Evolutionary conservation across 768 basidiomycete species (phyloP), one percentile per base, ranked within the genome.

Genomic region (Suillus sp.): DNA sequence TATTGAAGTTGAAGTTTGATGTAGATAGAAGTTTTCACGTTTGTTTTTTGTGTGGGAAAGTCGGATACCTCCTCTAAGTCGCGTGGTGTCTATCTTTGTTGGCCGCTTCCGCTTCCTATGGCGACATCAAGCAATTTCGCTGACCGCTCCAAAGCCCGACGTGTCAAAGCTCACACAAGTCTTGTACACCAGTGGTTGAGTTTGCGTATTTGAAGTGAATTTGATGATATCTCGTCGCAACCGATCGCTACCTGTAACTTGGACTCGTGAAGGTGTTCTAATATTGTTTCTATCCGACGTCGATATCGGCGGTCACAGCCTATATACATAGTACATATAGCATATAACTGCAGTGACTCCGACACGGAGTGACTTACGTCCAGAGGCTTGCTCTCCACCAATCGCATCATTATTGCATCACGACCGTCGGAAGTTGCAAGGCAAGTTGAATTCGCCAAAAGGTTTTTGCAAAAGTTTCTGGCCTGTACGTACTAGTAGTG

Each of bases 141-240:
- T 18, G 50, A 51, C 16, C 8, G 16, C 48, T 50, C 8, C 48
- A 27, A 50, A 27, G 27, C 48, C 48, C 48, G 48, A 50, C 9
- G 27, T 4, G 48, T 27, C 27, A 50, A n/a, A 50, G 16, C 22
- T 48, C 45, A n/a, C 9, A 10, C 20, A n/a, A 34, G 32, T 5
- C 8, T 34, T 34, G 35, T 37, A n/a, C 11, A 11, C 35, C 2
- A 10, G 11, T 10, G 9, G n/a, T 14, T 22, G 38, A 57, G 38
- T 57, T 27, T 57, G 22, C 10, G 56, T 11, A 27, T 57, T 42
- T 18, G 38, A 30, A 40, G 56, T 18, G 38, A 57, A 57, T 57
- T 57, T 57, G 37, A 57, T 57, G 5, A 40, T 34, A 34, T 51
- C 27, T 9, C n/a, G n/a, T 57, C 25, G 22, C 56, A 57, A 57